Conservation (phyloP, 805 yeast species). For the Myxozyma monticola region DNA sequence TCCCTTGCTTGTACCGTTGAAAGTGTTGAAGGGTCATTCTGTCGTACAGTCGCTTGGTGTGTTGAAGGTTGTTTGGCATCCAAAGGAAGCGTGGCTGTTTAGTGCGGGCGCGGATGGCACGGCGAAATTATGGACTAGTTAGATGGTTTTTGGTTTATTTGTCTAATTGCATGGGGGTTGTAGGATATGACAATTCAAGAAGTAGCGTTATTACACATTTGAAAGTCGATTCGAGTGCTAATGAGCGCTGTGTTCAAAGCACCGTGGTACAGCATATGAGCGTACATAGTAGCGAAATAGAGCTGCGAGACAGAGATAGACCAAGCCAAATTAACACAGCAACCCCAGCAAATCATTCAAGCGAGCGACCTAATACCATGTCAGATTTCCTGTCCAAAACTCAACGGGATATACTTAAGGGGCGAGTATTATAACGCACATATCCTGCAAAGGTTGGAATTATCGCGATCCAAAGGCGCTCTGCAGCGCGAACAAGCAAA, state of each 20-base stretch:
- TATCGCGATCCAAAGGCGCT: constrained; percentile 11
- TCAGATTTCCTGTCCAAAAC: too few species aligned
- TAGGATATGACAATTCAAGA: not conserved
- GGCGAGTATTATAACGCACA: constrained; percentile 6
- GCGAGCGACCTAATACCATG: too few species aligned
- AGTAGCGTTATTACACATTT: not conserved
- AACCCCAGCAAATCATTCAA: too few species aligned
- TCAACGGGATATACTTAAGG: too few species aligned
- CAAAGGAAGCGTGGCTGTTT: constrained; percentile 96
- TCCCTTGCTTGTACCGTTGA: constrained; percentile 92
- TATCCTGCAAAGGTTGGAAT: constrained; percentile 15
- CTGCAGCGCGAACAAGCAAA: constrained; percentile 14
- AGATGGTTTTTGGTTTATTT: too few species aligned
- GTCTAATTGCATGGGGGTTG: too few species aligned
- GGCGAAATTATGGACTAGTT: constrained; percentile 95
- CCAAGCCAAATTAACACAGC: too few species aligned
- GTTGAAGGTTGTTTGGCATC: constrained; percentile 89
- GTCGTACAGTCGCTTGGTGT: constrained; percentile 81
- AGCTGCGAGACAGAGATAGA: too few species aligned
- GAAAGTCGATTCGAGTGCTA: too few species aligned
- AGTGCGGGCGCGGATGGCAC: constrained; percentile 96
- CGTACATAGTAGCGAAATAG: too few species aligned
- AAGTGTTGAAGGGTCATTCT: constrained; percentile 89
- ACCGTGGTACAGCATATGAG: too few species aligned
- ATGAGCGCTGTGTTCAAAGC: too few species aligned